Evolutionary conservation across 768 basidiomycete species (phyloP).

Genomic region (Amanita pseudoporphyria): DNA sequence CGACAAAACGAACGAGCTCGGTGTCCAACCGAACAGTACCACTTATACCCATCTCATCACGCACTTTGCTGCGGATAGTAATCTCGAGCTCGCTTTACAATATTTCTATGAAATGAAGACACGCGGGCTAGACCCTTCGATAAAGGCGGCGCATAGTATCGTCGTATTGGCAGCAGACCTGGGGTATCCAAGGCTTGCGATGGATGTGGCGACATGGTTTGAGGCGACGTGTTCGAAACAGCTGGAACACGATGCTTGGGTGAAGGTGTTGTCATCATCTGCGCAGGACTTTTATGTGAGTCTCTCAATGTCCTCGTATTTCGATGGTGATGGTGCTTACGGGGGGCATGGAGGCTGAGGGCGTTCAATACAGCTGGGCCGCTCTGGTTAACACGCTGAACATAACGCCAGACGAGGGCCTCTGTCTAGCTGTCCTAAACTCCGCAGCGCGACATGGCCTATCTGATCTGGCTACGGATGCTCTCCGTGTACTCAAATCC

Average conservation of each 20-base stretch:
- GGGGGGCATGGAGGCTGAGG: constrained; percentile 45
- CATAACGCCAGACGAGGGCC: constrained; percentile 64
- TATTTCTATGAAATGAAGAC: constrained; percentile 49
- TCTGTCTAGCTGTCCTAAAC: constrained; percentile 58
- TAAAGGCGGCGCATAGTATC: constrained; percentile 39
- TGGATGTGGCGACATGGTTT: constrained; percentile 59
- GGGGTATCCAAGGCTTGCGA: constrained; percentile 54
- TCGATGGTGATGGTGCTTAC: constrained; percentile 2
- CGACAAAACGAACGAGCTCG: constrained; percentile 42
- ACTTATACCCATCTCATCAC: constrained; percentile 48
- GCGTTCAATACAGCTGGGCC: constrained; percentile 55
- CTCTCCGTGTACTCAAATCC: constrained; percentile 43
- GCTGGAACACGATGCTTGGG: constrained; percentile 50
- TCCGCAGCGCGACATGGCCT: constrained; percentile 68
- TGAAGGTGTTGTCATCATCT: constrained; percentile 54
- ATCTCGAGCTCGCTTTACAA: constrained; percentile 60
- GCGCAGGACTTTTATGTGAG: constrained; percentile 63
- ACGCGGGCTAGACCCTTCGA: constrained; percentile 38
- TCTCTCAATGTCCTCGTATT: not conserved
- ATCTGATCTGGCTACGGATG: constrained; percentile 58
- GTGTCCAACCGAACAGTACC: constrained; percentile 37
- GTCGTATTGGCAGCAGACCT: constrained; percentile 43
- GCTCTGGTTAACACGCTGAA: constrained; percentile 40
- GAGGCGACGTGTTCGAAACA: constrained; percentile 50
- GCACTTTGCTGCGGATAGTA: constrained; percentile 32